A percentile compares a stretch with the other conserved stretches of the same genome.
Evolutionary conservation across 805 yeast genomes (phyloP).

Genomic region (Sugiyamaella smithiae): DNA sequence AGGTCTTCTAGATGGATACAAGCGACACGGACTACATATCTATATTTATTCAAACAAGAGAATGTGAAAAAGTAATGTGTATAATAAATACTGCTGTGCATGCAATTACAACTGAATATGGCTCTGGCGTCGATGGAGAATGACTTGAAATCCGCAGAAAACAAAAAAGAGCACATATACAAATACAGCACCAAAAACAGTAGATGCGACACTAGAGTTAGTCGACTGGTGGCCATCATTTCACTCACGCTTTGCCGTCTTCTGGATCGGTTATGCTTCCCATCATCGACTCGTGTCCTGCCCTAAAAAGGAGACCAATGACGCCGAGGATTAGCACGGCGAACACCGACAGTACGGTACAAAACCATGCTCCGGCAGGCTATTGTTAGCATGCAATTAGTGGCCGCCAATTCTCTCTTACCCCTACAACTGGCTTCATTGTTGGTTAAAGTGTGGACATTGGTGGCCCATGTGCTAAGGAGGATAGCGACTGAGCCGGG

Average conservation of each 20-base stretch:
- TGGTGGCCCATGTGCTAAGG: no score
- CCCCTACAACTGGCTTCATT: slow-evolving; percentile 51
- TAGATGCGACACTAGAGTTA: slow-evolving; percentile 65
- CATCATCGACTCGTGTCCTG: slow-evolving; percentile 84
- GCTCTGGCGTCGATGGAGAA: slow-evolving; percentile 58
- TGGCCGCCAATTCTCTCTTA: slow-evolving; percentile 33
- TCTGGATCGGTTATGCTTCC: slow-evolving; percentile 90
- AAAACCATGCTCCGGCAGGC: slow-evolving; percentile 90
- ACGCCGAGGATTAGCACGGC: slow-evolving; percentile 85
- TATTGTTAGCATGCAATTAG: slow-evolving; percentile 23
- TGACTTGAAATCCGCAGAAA: slow-evolving; percentile 87
- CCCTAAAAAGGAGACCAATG: slow-evolving; percentile 76
- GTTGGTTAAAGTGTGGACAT: neutral
- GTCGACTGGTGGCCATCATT: neutral
- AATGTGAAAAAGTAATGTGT: neutral
- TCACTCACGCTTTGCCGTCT: slow-evolving; percentile 74
- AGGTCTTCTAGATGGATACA: no score
- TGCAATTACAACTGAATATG: slow-evolving; percentile 51
- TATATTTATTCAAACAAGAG: no score
- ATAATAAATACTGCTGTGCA: neutral
- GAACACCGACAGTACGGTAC: slow-evolving; percentile 89
- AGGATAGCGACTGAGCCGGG: no score
- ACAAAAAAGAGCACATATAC: slow-evolving; percentile 77
- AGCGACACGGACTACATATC: no score
- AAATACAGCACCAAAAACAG: slow-evolving; percentile 84